Percentiles rank a stretch among this genome's conserved stretches.
Conservation (phyloP, 345 rosid genomes). For the Pseudoturritis turrita region DNA sequence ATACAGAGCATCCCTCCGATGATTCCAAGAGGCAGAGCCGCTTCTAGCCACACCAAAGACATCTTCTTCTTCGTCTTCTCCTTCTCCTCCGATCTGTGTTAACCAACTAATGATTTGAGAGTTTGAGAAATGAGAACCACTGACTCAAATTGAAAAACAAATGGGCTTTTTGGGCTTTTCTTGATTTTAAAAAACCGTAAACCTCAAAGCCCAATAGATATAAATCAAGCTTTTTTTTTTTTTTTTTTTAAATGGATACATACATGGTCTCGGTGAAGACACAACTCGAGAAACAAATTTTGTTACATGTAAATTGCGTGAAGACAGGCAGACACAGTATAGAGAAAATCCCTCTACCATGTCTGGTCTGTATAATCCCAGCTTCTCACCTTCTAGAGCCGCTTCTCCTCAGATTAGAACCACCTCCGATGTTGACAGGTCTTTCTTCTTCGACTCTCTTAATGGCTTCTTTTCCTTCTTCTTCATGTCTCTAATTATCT, state of each 20-base stretch:
- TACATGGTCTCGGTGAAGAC: slow-evolving; percentile 11
- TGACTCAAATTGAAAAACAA: neutral
- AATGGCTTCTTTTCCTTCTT: neutral
- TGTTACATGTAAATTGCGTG: slow-evolving; percentile 20
- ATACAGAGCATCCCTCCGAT: slow-evolving; percentile 88
- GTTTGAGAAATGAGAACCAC: neutral
- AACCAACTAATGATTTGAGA: neutral
- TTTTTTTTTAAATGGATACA: neutral
- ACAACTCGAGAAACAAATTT: slow-evolving; percentile 10
- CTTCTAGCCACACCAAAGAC: slow-evolving; percentile 77
- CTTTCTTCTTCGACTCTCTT: slow-evolving; percentile 2
- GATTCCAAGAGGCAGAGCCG: slow-evolving; percentile 81
- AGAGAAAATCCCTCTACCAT: slow-evolving; percentile 32
- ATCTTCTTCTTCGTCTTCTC: slow-evolving; percentile 24
- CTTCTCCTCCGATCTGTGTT: neutral
- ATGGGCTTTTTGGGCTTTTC: neutral
- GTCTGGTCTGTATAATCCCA: slow-evolving; percentile 96
- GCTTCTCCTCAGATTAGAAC: slow-evolving; percentile 97
- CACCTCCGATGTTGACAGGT: slow-evolving; percentile 89
- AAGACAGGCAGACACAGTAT: slow-evolving; percentile 1
- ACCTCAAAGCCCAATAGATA: neutral
- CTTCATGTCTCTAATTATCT: neutral
- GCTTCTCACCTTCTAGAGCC: slow-evolving; percentile 94
- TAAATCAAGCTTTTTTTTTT: neutral
- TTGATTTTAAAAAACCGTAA: neutral